Evolutionary conservation across 495 filamentous ascomycete genomes (phyloP).

Genomic region (Pseudotulostoma volvatum): DNA sequence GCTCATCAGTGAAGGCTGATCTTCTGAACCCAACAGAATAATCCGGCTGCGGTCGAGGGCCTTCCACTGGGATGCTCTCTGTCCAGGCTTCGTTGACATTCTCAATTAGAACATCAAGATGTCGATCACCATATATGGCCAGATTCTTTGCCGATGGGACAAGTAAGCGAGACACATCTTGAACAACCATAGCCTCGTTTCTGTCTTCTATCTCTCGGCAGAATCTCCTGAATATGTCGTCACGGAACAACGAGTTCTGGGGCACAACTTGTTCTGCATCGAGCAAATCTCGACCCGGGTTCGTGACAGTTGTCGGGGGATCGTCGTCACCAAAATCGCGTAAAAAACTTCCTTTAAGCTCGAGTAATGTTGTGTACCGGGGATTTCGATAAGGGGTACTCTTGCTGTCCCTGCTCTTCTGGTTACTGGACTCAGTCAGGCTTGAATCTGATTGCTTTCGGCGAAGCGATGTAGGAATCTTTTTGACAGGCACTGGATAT

Average conservation of each 20-base stretch:
- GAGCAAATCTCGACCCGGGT: constrained; percentile 14
- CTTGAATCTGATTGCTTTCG: neutral
- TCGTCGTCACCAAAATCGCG: constrained; percentile 14
- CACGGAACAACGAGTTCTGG: no score
- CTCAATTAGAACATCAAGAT: constrained; percentile 19
- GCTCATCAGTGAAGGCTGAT: constrained; percentile 23
- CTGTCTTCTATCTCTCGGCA: no score
- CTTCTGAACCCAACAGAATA: no score
- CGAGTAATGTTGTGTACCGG: constrained; percentile 17
- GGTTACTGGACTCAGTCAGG: neutral
- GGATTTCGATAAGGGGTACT: constrained; percentile 22
- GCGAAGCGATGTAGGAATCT: neutral
- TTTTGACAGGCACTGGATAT: no score
- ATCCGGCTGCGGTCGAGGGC: constrained; percentile 24
- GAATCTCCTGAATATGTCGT: no score
- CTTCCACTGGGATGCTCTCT: constrained; percentile 18
- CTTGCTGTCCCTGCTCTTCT: constrained; percentile 20
- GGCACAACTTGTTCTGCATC: no score
- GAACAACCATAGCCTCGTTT: no score
- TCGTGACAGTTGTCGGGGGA: constrained; percentile 9
- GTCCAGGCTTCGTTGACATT: no score
- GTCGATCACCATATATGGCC: constrained; percentile 9
- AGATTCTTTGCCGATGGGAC: constrained; percentile 21
- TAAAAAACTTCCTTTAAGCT: constrained; percentile 20
- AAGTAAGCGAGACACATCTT: constrained; percentile 23